Conservation (phyloP, 257 asterid genomes). For the Solanum infundibuliforme region DNA sequence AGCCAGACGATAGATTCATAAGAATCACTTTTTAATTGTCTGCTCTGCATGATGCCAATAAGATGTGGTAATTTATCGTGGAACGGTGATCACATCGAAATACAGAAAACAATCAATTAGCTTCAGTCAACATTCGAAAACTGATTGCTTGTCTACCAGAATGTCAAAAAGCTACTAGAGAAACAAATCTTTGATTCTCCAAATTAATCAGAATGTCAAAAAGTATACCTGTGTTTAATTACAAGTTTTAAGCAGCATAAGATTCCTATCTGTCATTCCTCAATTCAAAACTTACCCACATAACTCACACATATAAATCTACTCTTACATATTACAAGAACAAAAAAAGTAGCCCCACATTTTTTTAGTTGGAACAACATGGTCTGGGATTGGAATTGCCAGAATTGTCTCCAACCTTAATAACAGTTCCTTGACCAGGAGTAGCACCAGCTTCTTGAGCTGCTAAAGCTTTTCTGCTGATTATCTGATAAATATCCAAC, state of each 20-base stretch:
- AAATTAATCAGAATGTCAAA: neutral
- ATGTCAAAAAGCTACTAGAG: neutral
- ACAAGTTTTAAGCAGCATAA: neutral
- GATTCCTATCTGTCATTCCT: neutral
- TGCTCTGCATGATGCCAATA: neutral
- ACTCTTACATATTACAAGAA: neutral
- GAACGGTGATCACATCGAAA: neutral
- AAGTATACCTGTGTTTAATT: neutral
- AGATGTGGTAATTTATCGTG: neutral
- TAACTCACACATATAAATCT: neutral
- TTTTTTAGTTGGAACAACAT: constrained; percentile 25
- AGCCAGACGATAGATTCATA: neutral
- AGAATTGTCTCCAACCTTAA: constrained; percentile 26
- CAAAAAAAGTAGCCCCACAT: neutral
- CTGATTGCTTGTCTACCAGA: neutral
- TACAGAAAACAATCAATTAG: neutral
- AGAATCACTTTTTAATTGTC: neutral
- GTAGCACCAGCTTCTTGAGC: constrained; percentile 32
- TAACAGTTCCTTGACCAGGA: constrained; percentile 32
- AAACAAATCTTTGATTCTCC: neutral
- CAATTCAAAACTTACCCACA: neutral
- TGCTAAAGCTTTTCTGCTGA: constrained; percentile 33
- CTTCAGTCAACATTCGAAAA: neutral
- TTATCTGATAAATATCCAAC: constrained; percentile 37
- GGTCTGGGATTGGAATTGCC: constrained; percentile 8